Conservation (phyloP, 225 moss, liverwort and hornwort genomes). For the Physcomitrellopsis africana region DNA sequence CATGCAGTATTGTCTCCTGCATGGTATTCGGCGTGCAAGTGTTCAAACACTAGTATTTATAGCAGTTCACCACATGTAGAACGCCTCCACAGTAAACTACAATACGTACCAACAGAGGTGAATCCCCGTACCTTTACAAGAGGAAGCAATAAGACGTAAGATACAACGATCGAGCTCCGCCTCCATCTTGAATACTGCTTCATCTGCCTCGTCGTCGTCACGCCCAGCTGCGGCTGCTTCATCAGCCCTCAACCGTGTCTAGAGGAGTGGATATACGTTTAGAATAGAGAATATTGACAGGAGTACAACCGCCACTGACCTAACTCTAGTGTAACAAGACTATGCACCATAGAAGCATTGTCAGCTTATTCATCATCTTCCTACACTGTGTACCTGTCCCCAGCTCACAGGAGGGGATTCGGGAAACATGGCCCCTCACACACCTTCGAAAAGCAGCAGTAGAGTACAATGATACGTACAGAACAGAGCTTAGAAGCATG, state of each 20-base stretch:
- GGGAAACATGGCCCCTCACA: too few relatives aligned
- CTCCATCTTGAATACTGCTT: constrained; percentile 73
- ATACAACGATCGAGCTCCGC: constrained; percentile 91
- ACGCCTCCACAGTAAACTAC: not conserved
- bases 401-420: too few relatives aligned
- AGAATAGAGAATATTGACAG: too few relatives aligned
- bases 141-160: constrained; percentile 83
- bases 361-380: too few relatives aligned
- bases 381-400: too few relatives aligned
- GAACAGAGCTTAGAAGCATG: too few relatives aligned
- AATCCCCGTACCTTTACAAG: constrained; percentile 74
- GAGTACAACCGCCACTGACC: too few relatives aligned
- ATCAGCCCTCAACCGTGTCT: constrained; percentile 71
- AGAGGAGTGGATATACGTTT: not conserved
- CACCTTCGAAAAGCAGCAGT: too few relatives aligned
- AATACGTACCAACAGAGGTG: not conserved
- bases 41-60: not conserved
- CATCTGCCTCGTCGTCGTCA: constrained; percentile 73
- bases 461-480: too few relatives aligned
- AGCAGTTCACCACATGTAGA: not conserved
- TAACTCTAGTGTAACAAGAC: too few relatives aligned
- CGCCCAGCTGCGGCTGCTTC: constrained; percentile 68
- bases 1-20: not conserved
- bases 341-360: too few relatives aligned
- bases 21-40: not conserved